A percentile compares a stretch with the other conserved stretches of the same genome.
phyloP scores from a whole-genome alignment of 805 yeast genomes.

The Pichia sporocuriosa region DNA sequence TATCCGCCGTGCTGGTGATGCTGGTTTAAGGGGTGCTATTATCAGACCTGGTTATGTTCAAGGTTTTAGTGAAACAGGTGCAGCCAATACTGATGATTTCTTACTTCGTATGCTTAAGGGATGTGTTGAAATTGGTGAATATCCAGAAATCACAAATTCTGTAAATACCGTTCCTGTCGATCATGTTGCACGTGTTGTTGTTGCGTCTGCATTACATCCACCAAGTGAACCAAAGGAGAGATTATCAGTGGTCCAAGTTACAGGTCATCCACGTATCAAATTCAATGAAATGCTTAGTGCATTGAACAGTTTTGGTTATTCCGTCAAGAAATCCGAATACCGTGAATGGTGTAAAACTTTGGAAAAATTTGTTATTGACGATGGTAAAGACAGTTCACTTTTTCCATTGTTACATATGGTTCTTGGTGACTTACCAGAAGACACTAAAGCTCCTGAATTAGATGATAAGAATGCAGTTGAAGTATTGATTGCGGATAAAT shows the following conservation, averaged over 20 bases:
- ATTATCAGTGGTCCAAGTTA: constrained; percentile 81
- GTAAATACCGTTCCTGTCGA: constrained; percentile 98
- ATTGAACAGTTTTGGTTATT: constrained; percentile 66
- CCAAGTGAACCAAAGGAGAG: constrained; percentile 42
- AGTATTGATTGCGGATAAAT: constrained; percentile 56
- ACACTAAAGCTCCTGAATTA: constrained; percentile 91
- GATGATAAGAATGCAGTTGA: constrained; percentile 78
- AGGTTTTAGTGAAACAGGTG: constrained; percentile 78
- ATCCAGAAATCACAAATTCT: constrained; percentile 79
- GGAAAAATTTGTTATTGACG: constrained; percentile 71
- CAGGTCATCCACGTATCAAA: constrained; percentile 88
- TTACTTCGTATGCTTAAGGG: constrained; percentile 92
- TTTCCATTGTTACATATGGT: constrained; percentile 94
- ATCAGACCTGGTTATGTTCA: constrained; percentile 95
- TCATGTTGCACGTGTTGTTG: constrained; percentile 89
- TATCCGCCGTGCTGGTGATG: constrained; percentile 77
- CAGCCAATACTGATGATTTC: constrained; percentile 95
- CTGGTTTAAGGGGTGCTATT: constrained; percentile 83
- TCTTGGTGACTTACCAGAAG: constrained; percentile 82
- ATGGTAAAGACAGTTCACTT: constrained; percentile 73
- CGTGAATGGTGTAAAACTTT: constrained; percentile 70
- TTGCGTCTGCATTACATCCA: constrained; percentile 76
- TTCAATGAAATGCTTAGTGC: constrained; percentile 70
- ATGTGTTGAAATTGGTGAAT: constrained; percentile 76
- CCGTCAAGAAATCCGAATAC: constrained; percentile 56